Evolutionary conservation across 352 stramenopile species (phyloP), one percentile per base, ranked within the genome.

Genomic region (Lagenidium sp.): DNA sequence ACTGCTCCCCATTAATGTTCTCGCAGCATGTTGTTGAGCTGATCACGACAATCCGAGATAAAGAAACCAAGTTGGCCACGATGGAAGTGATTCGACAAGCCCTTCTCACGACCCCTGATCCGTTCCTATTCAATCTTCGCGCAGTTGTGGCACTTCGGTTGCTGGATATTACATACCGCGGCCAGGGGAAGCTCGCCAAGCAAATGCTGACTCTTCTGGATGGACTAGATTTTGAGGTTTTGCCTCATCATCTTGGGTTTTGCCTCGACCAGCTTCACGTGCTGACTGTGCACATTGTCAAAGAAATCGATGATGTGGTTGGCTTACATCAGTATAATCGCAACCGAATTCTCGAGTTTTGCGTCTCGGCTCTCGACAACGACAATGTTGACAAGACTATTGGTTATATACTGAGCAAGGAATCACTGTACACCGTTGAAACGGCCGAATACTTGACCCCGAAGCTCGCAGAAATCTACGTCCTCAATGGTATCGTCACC

Each of bases 371-470:
- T 32, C 46, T 85, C 2, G 73, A 85, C 41, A 74, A 44, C 4
- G 60, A 80, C 39, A 85, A 76, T 32, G 46, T 85, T 37, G 73
- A 85, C 54, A 85, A 85, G 53, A 76, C 61, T 0, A 65, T 85
- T 37, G 69, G 73, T 0, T 85, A 69, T 35, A 41, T 85, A 11
- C 66, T 80, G 44, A 68, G 63, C 37, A 61, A 67, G 19, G 49
- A 65, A 5, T 62, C 71, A 28, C 34, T 85, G 24, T 82, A 82
- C 43, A 71, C 66, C 3, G 26, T 65, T 8, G 62, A 82, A 19
- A 73, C 65, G 0, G 65, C 63, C 1, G 35, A 40, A 10, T 70
- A 50, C 19, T 50, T 81, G 11, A 61, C 57, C 1, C 68, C 69
- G 4, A 85, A 82, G 53, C 67, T 85, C 16, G 73, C 73, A 5